Evolutionary conservation across 2,329 filamentous ascomycete species (phyloP).

Genomic region (Fusarium sp.): DNA sequence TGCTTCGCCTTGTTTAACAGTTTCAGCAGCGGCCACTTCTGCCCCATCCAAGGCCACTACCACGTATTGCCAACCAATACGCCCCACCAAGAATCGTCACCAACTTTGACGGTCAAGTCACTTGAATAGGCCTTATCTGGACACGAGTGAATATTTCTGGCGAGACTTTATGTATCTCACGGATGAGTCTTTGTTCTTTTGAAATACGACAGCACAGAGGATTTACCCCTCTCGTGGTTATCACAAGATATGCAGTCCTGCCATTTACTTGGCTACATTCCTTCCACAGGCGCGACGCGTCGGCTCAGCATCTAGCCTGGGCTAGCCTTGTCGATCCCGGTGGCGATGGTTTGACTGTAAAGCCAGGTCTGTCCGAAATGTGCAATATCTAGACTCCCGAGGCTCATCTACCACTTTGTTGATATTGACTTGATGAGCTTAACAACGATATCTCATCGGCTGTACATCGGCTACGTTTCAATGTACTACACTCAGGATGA

Average conservation of each 20-base stretch:
- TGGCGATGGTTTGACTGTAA: slow-evolving; percentile 30
- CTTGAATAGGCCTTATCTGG: neutral
- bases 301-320: slow-evolving; percentile 27
- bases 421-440: neutral
- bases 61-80: slow-evolving; percentile 11
- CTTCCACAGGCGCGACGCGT: slow-evolving; percentile 11
- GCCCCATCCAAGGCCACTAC: slow-evolving; percentile 12
- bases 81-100: slow-evolving; percentile 34
- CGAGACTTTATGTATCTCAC: neutral
- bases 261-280: slow-evolving; percentile 20
- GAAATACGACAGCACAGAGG: neutral
- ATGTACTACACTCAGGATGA: neutral
- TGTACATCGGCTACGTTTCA: neutral
- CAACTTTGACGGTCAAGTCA: slow-evolving; percentile 18
- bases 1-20: slow-evolving; percentile 32
- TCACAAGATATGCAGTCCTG: slow-evolving; percentile 9
- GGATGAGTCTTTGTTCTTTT: neutral
- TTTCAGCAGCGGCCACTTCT: slow-evolving; percentile 20
- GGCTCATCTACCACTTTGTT: slow-evolving; percentile 2
- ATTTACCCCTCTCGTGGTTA: neutral
- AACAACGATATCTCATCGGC: neutral
- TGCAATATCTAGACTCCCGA: neutral
- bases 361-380: neutral
- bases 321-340: slow-evolving; percentile 44
- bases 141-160: neutral